Base-by-base conservation (phyloP, 2,329 filamentous ascomycete genomes). In the Pyricularia sp. region DNA sequence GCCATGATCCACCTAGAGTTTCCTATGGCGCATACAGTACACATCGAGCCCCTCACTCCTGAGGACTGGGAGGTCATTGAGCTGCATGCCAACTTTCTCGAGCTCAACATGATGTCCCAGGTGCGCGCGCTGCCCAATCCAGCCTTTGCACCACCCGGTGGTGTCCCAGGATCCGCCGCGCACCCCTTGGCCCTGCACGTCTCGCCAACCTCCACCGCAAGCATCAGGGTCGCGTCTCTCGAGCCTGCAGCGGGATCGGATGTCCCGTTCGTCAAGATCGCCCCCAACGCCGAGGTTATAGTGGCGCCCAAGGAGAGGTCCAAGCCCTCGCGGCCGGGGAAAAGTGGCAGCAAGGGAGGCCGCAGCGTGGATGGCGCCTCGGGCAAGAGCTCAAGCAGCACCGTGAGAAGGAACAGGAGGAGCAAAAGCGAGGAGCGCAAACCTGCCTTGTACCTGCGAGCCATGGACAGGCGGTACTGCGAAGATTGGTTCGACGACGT, bases 11-110 rank as follows among this genome's bases (percentile, higher is more conserved):
- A 99, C 78, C 81, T 97, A 71, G 93, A 99, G 77, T 94, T 94
- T 66, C 93, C 94, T 2, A 81, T 95, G 72, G 93, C 93, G 66
- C 93, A 97, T 78, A 98, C 94, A 1, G 91, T 99, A 78, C 93
- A 97, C 77, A 98, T 99, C 74, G 96, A 99, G 78, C 95, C 95
- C 42, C 81, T 98, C 74, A 98, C 95, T 0, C 89, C 94, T 1
- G 93, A 96, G 70, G 95, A 99, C 77, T 99, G 95, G 95, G 95
- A 99, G 80, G 97, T 98, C 75, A 98, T 99, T 74, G 95, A 99
- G 79, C 83, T 99, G 1, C 95, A 99, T 81, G 95, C 95, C 5
- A 95, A 91, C 20, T 99, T 98, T 76, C 84, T 99, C 67, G 95
- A 99, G 77, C 84, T 97, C 72, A 98, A 99, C 78, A 88, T 99